A percentile compares a stretch with the other conserved stretches of the same genome.
phyloP scores from a whole-genome alignment of 805 yeast species.

The Ogataea nakhonphanomensis region DNA sequence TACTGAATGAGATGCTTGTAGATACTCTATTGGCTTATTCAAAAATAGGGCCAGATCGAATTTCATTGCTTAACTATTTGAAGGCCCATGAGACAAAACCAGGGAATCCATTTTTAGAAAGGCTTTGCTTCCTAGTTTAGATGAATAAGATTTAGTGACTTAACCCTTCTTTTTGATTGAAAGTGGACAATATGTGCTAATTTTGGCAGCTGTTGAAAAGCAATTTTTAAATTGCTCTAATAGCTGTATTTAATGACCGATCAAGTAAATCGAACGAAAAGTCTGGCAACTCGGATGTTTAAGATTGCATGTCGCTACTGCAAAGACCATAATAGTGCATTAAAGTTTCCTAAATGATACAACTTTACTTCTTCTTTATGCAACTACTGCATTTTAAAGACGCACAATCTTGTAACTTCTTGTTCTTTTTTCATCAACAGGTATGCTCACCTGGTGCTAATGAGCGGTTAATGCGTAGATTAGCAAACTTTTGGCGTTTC shows the following conservation, averaged over 20 bases:
- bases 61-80: no score
- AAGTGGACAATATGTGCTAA: no score
- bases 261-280: background rate
- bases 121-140: no score
- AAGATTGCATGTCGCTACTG: conserved; percentile 6
- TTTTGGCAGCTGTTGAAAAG: no score
- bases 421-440: no score
- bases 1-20: background rate
- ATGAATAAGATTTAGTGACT: no score
- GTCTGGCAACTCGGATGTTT: background rate
- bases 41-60: no score
- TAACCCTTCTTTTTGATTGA: no score
- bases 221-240: background rate
- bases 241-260: background rate
- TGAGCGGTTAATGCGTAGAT: background rate
- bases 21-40: no score
- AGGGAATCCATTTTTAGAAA: no score
- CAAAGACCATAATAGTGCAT: conserved; percentile 2
- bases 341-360: conserved; percentile 1
- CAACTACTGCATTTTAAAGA: conserved; percentile 6
- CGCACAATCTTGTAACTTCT: background rate
- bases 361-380: conserved; percentile 1
- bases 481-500: conserved; percentile 7
- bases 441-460: background rate
- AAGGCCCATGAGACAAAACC: no score